Base-by-base conservation (phyloP, 257 asterid species). In the Verbena officinalis region DNA sequence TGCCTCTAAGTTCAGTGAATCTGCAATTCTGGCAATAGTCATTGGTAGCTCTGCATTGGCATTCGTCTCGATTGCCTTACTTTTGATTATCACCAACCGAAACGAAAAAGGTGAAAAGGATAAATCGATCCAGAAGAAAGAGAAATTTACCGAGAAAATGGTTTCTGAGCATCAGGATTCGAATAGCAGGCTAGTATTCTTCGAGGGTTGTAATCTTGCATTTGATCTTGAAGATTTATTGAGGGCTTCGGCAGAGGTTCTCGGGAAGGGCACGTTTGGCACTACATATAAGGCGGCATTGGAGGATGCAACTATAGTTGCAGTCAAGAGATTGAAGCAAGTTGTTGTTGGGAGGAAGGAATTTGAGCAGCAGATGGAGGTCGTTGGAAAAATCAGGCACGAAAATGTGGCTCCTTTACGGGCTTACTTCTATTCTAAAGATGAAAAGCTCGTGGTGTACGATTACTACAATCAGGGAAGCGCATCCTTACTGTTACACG, bases 231-330 rank as follows among this genome's bases (percentile, higher is more conserved):
- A 88, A 77, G 96, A 88, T 71, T 51, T 88, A 76, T 69, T 88
- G 81, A 79, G 93, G 77, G 96, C 96, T 57, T 88, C 96, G 2
- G 96, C 93, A 0, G 96, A 85, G 80, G 96, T 88, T 19, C 90
- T 88, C 7, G 96, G 96, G 44, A 88, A 83, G 87, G 96, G 96
- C 15, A 72, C 88, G 2, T 85, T 82, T 38, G 93, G 93, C 10
- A 83, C 84, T 7, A 81, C 90, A 19, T 88, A 85, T 45, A 88
- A 81, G 76, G 96, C 90, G 0, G 88, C 90, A 7, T 24, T 88
- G 73, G 96, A 88, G 75, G 96, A 85, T 55, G 83, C 84, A 20
- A 88, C 81, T 11, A 78, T 65, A 0, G 84, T 88, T 20, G 90
- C 79, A 0, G 93, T 88, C 13, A 88, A 85, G 81, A 81, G 96